These are phyloP conservation scores for Tolypocladium sp. DNA, from an alignment of 2,329 filamentous ascomycete genomes.

Conservation along the genomic window DNA sequence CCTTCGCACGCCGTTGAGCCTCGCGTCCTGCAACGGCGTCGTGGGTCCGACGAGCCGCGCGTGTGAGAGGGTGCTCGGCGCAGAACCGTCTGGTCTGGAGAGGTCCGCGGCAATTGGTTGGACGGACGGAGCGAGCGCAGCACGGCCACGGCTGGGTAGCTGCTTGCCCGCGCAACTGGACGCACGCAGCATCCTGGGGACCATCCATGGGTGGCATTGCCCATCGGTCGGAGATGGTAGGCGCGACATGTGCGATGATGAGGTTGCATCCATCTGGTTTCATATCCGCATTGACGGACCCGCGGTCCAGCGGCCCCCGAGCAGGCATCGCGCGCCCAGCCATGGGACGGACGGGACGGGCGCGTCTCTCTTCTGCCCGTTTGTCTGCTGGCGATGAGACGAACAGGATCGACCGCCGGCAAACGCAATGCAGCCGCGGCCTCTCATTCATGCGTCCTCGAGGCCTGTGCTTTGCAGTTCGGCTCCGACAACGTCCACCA, in stretches of 20 bases:
- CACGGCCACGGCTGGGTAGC: background rate
- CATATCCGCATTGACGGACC: background rate
- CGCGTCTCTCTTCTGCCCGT: background rate
- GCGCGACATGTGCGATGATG: background rate
- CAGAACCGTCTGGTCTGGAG: background rate
- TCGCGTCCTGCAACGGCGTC: background rate
- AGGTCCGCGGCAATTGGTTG: background rate
- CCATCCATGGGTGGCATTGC: background rate
- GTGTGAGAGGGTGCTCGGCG: background rate
- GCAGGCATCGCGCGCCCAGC: background rate
- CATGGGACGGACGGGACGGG: background rate
- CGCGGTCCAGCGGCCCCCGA: background rate
- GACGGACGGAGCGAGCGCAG: background rate
- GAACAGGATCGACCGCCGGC: background rate
- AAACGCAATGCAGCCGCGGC: background rate
- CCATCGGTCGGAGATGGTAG: background rate
- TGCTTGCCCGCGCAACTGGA: background rate
- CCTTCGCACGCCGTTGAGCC: background rate
- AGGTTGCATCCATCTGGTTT: background rate
- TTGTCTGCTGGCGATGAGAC: background rate
- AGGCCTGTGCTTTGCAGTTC: background rate
- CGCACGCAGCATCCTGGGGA: background rate
- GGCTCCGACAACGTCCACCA: too few relatives aligned
- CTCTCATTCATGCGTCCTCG: background rate
- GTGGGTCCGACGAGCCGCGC: background rate